Conservation (phyloP, 352 stramenopile genomes). For the Pythium periplocum region DNA sequence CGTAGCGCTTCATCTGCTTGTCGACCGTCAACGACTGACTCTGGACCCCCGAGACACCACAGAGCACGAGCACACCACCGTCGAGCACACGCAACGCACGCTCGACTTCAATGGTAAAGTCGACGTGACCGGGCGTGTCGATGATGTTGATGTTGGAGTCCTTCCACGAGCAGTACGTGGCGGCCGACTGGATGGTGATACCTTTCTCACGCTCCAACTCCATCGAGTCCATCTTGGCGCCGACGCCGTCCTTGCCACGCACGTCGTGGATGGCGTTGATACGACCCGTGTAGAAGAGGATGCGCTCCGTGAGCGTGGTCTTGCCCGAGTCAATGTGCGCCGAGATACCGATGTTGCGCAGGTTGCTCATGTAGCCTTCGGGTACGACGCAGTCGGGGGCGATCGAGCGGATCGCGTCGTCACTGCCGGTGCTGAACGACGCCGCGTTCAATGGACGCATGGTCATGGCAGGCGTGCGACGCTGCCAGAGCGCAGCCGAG, state of each 20-base stretch:
- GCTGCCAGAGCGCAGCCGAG: constrained; percentile 17
- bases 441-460: constrained; percentile 27
- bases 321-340: constrained; percentile 98
- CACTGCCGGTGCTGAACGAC: constrained; percentile 5
- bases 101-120: constrained; percentile 99
- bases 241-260: constrained; percentile 96
- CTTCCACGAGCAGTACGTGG: constrained; percentile 96
- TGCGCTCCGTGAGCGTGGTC: constrained; percentile 99
- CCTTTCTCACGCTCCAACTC: constrained; percentile 99
- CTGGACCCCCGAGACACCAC: constrained; percentile 92
- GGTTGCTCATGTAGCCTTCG: constrained; percentile 75
- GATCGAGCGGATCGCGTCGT: constrained; percentile 34
- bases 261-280: constrained; percentile 98
- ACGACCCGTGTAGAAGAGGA: constrained; percentile 98
- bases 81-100: constrained; percentile 97
- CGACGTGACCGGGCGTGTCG: constrained; percentile 98
- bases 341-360: constrained; percentile 95
- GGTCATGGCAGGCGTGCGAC: constrained; percentile 15
- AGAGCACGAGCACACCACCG: constrained; percentile 94
- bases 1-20: constrained; percentile 99
- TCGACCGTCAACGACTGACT: constrained; percentile 98
- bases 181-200: constrained; percentile 99
- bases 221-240: constrained; percentile 99
- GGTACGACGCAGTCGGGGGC: constrained; percentile 37
- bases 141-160: constrained; percentile 99